These are phyloP conservation scores for Colletotrichum euphorbiae DNA, from an alignment of 2,329 filamentous ascomycete genomes.

Conservation along the genomic window DNA sequence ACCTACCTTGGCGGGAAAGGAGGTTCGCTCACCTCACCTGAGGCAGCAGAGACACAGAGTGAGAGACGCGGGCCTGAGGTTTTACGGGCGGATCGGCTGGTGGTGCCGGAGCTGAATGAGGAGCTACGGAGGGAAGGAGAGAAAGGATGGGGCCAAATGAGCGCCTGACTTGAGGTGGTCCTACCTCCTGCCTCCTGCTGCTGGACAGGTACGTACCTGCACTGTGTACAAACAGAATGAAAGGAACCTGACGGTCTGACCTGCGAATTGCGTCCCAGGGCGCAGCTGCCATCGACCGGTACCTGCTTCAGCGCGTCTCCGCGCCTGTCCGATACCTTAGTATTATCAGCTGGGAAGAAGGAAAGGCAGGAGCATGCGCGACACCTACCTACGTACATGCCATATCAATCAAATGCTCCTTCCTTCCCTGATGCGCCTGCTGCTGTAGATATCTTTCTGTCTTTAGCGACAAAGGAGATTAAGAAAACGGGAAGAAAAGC, in stretches of 20 bases:
- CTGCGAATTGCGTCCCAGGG: too few species aligned
- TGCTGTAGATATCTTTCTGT: too few species aligned
- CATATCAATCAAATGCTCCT: too few species aligned
- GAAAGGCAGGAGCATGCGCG: too few species aligned
- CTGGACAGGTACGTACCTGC: not conserved
- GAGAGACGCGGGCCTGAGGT: conserved; percentile 5
- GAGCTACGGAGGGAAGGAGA: conserved; percentile 23
- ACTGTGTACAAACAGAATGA: not conserved
- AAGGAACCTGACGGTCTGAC: too few species aligned
- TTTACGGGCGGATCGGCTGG: conserved; percentile 40
- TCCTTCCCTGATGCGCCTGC: too few species aligned
- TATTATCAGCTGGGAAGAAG: not conserved
- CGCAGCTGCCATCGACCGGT: not conserved
- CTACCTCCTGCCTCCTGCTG: not conserved
- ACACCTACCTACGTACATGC: too few species aligned
- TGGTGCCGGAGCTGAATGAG: conserved; percentile 40
- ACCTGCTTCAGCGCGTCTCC: conserved; percentile 28
- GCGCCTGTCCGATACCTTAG: conserved; percentile 34
- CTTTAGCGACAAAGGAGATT: too few species aligned
- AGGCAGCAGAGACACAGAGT: too few species aligned
- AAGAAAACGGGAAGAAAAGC: too few species aligned
- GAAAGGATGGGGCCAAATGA: conserved; percentile 1
- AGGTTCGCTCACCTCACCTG: too few species aligned
- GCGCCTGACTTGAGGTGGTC: conserved; percentile 12
- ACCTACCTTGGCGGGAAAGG: too few species aligned